These are phyloP conservation scores for Pseudovirgaria hyperparasitica DNA, from an alignment of 2,329 filamentous ascomycete species.

Conservation along the genomic window DNA sequence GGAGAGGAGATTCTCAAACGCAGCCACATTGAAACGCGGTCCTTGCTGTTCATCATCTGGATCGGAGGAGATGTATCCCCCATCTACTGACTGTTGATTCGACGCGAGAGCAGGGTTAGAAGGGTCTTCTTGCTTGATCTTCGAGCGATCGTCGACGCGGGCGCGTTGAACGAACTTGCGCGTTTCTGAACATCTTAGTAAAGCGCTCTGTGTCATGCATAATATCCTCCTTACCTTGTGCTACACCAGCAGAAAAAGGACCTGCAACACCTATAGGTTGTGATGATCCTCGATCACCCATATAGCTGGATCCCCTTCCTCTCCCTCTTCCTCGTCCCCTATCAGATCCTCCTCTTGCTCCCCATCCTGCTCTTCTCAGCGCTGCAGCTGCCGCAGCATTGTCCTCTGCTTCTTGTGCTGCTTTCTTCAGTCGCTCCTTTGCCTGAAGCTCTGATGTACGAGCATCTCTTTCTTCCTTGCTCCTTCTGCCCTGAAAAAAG, in stretches of 20 bases:
- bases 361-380: slow-evolving; percentile 12
- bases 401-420: slow-evolving; percentile 20
- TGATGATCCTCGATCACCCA: slow-evolving; percentile 16
- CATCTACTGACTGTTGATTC: slow-evolving; percentile 17
- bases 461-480: slow-evolving; percentile 31
- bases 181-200: not conserved
- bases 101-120: slow-evolving; percentile 8
- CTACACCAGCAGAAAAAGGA: slow-evolving; percentile 10
- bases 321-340: slow-evolving; percentile 15
- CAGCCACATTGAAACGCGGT: slow-evolving; percentile 39
- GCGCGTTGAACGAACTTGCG: slow-evolving; percentile 7
- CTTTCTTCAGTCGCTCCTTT: slow-evolving; percentile 24
- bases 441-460: slow-evolving; percentile 26
- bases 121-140: slow-evolving; percentile 17
- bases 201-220: not conserved
- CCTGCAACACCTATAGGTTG: not conserved
- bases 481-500: slow-evolving; percentile 30
- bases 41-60: slow-evolving; percentile 36
- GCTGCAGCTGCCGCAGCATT: too few relatives aligned
- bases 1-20: slow-evolving; percentile 43
- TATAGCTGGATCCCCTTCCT: slow-evolving; percentile 29
- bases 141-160: slow-evolving; percentile 8
- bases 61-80: slow-evolving; percentile 34
- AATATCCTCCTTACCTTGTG: slow-evolving; percentile 16
- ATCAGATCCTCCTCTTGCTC: slow-evolving; percentile 9